Evolutionary conservation across 2,329 filamentous ascomycete species (phyloP).

Genomic region (Rhynchosporium secalis): DNA sequence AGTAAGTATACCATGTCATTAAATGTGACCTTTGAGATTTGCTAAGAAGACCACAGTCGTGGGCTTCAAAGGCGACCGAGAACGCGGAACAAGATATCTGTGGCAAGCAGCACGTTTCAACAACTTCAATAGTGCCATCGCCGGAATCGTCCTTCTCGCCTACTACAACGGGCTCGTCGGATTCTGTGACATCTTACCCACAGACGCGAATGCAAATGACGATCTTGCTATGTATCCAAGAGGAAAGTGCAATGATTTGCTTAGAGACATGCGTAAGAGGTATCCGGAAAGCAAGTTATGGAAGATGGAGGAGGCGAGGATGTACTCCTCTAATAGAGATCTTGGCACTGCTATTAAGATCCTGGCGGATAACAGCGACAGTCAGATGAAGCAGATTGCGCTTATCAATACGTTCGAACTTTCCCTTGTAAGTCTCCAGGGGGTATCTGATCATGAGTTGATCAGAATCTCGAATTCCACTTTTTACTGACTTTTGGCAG

Average conservation of each 20-base stretch:
- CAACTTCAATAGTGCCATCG: constrained; percentile 91
- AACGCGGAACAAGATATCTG: constrained; percentile 78
- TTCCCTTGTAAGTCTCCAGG: constrained; percentile 50
- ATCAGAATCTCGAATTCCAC: neutral
- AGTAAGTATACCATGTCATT: constrained; percentile 37
- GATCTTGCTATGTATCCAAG: constrained; percentile 72
- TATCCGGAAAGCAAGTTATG: constrained; percentile 85
- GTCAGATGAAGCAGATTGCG: constrained; percentile 83
- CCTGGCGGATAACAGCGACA: constrained; percentile 58
- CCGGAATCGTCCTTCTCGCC: constrained; percentile 74
- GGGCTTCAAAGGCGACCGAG: constrained; percentile 86
- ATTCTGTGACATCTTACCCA: constrained; percentile 82
- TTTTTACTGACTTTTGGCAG: neutral
- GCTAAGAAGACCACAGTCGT: constrained; percentile 51
- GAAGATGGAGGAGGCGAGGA: constrained; percentile 83
- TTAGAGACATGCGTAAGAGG: constrained; percentile 70
- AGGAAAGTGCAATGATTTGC: constrained; percentile 63
- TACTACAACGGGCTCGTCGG: constrained; percentile 89
- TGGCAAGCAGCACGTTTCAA: constrained; percentile 86
- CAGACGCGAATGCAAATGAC: constrained; percentile 52
- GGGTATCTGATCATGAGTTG: too few species aligned
- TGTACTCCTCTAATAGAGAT: constrained; percentile 65
- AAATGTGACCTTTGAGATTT: too few species aligned
- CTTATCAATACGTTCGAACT: constrained; percentile 85
- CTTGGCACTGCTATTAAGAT: constrained; percentile 68